Evolutionary conservation across 2,329 filamentous ascomycete species (phyloP), one percentile per base, ranked within the genome.

Genomic region (Aspergillus sp.): DNA sequence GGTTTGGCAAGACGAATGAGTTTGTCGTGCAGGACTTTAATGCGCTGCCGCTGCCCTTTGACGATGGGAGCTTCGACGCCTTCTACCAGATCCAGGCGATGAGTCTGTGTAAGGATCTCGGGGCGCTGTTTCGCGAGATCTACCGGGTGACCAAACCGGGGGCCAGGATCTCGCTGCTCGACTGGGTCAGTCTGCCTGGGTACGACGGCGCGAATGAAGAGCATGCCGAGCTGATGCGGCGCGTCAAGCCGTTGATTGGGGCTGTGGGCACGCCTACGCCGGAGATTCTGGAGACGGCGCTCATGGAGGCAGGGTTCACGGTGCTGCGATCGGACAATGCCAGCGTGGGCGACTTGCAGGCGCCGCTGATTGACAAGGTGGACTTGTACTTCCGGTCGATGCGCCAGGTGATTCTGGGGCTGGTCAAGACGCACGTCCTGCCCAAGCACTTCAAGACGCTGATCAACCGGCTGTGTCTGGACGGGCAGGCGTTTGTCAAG

Each of bases 11-110:
- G 27, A 31, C 82, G 64, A 75, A 73, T 43, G 33, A 35, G 2
- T 84, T 84, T 61, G 70, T 82, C 56, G 74, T 78, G 33, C 77
- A 78, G 62, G 81, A 83, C 63, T 80, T 82, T 68, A 83, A 84
- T 68, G 71, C 73, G 44, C 73, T 83, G 33, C 81, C 81, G 1
- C 73, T 84, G 1, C 81, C 81, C 2, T 83, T 84, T 56, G 76
- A 68, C 14, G 77, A 83, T 60, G 69, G 67, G 24, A 75, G 72
- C 43, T 82, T 84, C 64, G 80, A 84, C 56, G 80, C 76, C 31
- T 82, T 83, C 58, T 84, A 79, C 75, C 82, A 78, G 80, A 87
- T 78, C 78, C 86, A 77, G 76, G 86, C 73, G 55, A 80, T 77
- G 66, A 85, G 76, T 74, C 79, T 77, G 31, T 82, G 79, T 73